Conservation (phyloP, 768 basidiomycete genomes). For the Boletus bicolor region DNA sequence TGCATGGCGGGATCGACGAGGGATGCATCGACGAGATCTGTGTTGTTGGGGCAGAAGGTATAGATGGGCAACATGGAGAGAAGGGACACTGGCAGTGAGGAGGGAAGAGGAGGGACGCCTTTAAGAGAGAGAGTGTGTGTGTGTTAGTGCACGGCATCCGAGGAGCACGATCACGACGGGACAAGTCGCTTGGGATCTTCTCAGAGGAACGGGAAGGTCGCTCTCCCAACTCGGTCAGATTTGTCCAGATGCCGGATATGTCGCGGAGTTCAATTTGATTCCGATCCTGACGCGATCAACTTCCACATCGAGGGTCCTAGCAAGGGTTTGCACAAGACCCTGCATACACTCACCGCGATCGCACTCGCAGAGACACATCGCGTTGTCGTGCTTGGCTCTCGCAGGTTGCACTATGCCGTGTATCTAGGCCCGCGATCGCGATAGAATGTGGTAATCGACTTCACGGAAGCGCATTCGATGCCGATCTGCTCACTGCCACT, state of each 20-base stretch:
- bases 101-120: background rate
- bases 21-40: slow-evolving; percentile 11
- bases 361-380: background rate
- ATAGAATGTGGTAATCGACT: background rate
- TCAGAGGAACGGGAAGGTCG: background rate
- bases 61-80: slow-evolving; percentile 11
- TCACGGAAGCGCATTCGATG: slow-evolving; percentile 8
- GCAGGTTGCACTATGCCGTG: background rate
- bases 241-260: background rate
- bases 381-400: background rate
- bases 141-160: slow-evolving; percentile 20
- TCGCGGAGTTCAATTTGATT: slow-evolving; percentile 25
- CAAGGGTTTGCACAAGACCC: background rate
- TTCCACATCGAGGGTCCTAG: slow-evolving; percentile 9
- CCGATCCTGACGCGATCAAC: slow-evolving; percentile 27
- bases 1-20: background rate
- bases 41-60: background rate
- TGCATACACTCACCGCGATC: background rate
- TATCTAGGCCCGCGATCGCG: background rate
- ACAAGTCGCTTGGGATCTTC: background rate
- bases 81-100: background rate
- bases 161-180: slow-evolving; percentile 13
- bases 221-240: background rate
- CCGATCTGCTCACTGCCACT: slow-evolving; percentile 20
- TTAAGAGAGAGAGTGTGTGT: slow-evolving; percentile 4